Conservation (phyloP, 179 eudicot genomes). For the Beta macrorhiza region DNA sequence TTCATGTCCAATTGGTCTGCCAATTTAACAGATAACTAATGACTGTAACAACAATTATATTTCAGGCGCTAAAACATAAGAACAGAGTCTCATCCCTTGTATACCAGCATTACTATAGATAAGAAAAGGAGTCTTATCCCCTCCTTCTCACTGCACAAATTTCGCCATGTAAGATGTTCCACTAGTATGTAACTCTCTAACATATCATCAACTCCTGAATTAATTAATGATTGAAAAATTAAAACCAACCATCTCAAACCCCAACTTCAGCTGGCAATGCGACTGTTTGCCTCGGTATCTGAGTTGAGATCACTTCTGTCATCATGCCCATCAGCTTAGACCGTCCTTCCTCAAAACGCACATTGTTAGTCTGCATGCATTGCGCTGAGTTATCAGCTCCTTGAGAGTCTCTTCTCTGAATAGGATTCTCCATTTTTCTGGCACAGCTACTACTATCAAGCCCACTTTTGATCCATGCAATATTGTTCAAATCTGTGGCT, state of each 20-base stretch:
- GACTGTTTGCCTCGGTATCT: constrained; percentile 38
- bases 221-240: neutral
- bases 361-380: constrained; percentile 14
- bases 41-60: neutral
- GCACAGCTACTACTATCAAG: constrained; percentile 41
- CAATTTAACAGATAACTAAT: neutral
- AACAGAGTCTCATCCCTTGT: neutral
- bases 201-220: neutral
- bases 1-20: neutral
- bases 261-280: constrained; percentile 48
- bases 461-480: constrained; percentile 86
- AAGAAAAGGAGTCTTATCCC: neutral
- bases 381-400: constrained; percentile 31
- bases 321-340: constrained; percentile 42
- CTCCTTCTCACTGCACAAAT: constrained; percentile 18
- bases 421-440: constrained; percentile 25
- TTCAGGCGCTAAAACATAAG: neutral
- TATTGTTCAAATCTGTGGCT: constrained; percentile 69
- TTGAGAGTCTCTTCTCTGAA: constrained; percentile 22
- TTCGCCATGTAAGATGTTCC: constrained; percentile 10
- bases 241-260: constrained; percentile 37
- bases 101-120: constrained; percentile 16
- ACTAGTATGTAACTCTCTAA: constrained; percentile 1
- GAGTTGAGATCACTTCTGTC: constrained; percentile 39
- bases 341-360: constrained; percentile 41